Percentiles rank a stretch among this genome's conserved stretches.
These are phyloP conservation scores for Leccinum subfulvum DNA, from an alignment of 1,284 basidiomycete species.

Conservation along the genomic window DNA sequence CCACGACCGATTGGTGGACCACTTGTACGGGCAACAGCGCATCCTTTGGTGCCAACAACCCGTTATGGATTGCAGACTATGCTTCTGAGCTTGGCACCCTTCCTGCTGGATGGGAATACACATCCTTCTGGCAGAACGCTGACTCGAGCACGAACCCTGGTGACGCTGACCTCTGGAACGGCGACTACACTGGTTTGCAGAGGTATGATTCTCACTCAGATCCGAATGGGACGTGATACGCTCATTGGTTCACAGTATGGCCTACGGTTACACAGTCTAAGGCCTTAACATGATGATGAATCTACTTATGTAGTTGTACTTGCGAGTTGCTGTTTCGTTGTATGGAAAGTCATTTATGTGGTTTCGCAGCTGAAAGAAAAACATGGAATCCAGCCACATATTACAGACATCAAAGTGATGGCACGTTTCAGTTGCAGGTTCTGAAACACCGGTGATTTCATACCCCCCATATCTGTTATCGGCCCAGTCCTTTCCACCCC, in stretches of 20 bases:
- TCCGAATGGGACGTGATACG: neutral
- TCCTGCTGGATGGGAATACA: slow-evolving; percentile 55
- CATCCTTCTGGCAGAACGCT: slow-evolving; percentile 66
- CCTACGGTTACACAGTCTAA: slow-evolving; percentile 13
- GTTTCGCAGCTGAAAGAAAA: neutral
- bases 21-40: slow-evolving; percentile 60
- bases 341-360: neutral
- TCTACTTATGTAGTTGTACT: neutral
- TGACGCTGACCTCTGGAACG: slow-evolving; percentile 57
- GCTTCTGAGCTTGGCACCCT: slow-evolving; percentile 48
- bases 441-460: no score
- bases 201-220: slow-evolving; percentile 21
- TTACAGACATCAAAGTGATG: neutral
- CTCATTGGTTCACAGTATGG: slow-evolving; percentile 14
- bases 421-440: neutral
- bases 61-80: slow-evolving; percentile 61
- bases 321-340: neutral
- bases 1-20: slow-evolving; percentile 66
- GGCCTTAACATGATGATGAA: neutral
- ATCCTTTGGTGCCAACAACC: slow-evolving; percentile 48
- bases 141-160: slow-evolving; percentile 53
- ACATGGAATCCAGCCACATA: neutral
- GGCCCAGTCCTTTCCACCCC: neutral
- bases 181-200: slow-evolving; percentile 31
- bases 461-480: no score